These are phyloP conservation scores for Hypoxylon trugodes DNA, from an alignment of 495 filamentous ascomycete species.

Conservation along the genomic window DNA sequence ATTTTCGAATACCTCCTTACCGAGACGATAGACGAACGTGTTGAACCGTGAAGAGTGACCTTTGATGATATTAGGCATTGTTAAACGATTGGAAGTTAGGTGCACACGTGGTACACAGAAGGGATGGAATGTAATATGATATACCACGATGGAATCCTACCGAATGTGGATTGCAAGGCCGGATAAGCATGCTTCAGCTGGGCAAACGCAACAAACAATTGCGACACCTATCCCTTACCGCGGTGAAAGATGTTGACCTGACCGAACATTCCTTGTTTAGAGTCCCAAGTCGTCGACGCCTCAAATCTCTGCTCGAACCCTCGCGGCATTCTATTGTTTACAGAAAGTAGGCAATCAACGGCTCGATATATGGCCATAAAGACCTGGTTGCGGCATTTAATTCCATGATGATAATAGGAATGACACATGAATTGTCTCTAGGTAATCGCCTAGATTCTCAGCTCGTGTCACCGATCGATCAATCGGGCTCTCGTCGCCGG, in stretches of 20 bases:
- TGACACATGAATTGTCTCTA: too few relatives aligned
- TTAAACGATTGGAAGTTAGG: neutral
- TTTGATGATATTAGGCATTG: neutral
- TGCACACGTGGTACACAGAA: neutral
- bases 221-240: conserved; percentile 18
- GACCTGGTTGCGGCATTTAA: neutral
- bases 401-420: too few relatives aligned
- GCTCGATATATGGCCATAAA: too few relatives aligned
- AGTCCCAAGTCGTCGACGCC: neutral
- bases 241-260: neutral
- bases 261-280: conserved; percentile 3
- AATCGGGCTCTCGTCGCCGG: neutral
- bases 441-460: conserved; percentile 18
- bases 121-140: neutral
- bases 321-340: too few relatives aligned
- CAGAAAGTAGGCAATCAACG: too few relatives aligned
- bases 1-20: neutral
- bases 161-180: conserved; percentile 13
- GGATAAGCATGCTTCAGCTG: neutral
- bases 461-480: conserved; percentile 4
- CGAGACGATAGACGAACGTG: neutral
- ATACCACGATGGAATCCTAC: neutral
- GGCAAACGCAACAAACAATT: neutral
- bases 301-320: too few relatives aligned
- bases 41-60: neutral